Evolutionary conservation across 192 early-diverging fungal species (phyloP), one percentile per base, ranked within the genome.

Genomic region (Podila horticola): DNA sequence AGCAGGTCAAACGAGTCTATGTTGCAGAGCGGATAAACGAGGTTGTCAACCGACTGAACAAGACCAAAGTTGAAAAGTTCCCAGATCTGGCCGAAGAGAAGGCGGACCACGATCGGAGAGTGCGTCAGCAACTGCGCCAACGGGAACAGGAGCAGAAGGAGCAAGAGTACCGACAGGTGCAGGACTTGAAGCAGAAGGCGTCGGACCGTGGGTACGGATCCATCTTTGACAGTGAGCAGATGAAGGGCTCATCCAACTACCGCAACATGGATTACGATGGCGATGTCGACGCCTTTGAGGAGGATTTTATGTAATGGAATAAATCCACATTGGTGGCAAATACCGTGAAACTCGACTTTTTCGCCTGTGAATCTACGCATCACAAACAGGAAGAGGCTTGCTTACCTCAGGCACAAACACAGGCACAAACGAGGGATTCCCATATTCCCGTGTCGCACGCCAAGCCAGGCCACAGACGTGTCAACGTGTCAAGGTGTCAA

Each of bases 31-130:
- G 94, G 31, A 83, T 85, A 17, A 99, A 99, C 85, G 90, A 86
- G 29, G 92, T 97, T 31, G 86, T 99, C 57, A 98, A 98, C 83
- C 86, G 98, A 30, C 83, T 99, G 45, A 98, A 97, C 87, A 98
- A 98, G 86, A 97, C 98, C 0, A 94, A 93, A 63, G 71, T 83
- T 0, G 95, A 97, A 58, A 65, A 77, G 26, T 76, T 87, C 19
- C 95, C 95, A 20, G 97, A 99, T 75, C 83, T 98, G 73, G 74
- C 85, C n/a, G 84, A 86, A 33, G 90, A 95, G 60, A 94, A 94
- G 72, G 31, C 91, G 33, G 90, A 89, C 33, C 69, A 84, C 50
- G 89, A 90, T 13, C 86, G 88, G 34, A 71, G 71, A n/a, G 52
- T 74, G n/a, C 75, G 85, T 57, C 74, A 66, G 62, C 41, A 5